A percentile compares a stretch with the other conserved stretches of the same genome.
phyloP scores from a whole-genome alignment of 257 asterid species.

The Lantana camara region DNA sequence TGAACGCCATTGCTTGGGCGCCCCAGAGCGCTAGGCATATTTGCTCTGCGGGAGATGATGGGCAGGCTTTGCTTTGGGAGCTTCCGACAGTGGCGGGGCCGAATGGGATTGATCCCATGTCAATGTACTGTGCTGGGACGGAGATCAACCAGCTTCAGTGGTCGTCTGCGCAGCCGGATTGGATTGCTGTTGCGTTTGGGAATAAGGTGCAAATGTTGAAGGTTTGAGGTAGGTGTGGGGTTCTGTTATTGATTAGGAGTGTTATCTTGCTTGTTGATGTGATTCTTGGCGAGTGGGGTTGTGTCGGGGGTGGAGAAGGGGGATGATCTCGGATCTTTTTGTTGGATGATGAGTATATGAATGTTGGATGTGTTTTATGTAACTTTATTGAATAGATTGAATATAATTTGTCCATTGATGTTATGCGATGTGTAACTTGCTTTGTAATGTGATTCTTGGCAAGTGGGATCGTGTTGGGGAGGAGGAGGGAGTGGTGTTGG shows the following conservation, averaged over 20 bases:
- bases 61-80: conserved; percentile 89
- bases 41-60: conserved; percentile 92
- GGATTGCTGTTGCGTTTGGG: conserved; percentile 88
- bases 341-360: conserved; percentile 18
- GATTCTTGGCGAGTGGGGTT: background rate
- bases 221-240: conserved; percentile 50
- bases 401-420: conserved; percentile 4
- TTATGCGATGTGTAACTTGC: conserved; percentile 9
- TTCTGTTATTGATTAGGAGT: conserved; percentile 1
- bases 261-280: conserved; percentile 11
- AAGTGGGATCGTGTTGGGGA: background rate
- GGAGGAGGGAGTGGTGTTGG: background rate
- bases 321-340: background rate
- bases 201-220: conserved; percentile 87
- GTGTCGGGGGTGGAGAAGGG: background rate
- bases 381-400: background rate
- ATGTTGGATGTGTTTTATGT: conserved; percentile 3
- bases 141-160: conserved; percentile 96
- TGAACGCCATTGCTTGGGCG: conserved; percentile 92
- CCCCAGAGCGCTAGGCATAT: conserved; percentile 88
- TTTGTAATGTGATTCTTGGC: conserved; percentile 8
- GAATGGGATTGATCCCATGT: conserved; percentile 85
- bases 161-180: conserved; percentile 79
- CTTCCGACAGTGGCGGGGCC: conserved; percentile 91
- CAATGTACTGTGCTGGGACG: conserved; percentile 61